Conservation (phyloP, 805 yeast genomes). For the Cyberlindnera veronae region DNA sequence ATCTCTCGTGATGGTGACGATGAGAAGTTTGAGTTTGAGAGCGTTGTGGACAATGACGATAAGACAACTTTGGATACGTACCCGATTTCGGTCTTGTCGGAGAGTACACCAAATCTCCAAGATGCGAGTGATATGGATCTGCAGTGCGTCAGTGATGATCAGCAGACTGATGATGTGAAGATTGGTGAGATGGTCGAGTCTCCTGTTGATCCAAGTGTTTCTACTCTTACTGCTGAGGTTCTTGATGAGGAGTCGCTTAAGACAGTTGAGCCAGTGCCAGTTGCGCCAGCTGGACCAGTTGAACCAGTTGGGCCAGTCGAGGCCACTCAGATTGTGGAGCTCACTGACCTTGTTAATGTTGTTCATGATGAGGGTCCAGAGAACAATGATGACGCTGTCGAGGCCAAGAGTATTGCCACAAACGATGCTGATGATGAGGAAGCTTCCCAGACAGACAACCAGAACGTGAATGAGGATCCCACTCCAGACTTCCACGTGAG, state of each 20-base stretch:
- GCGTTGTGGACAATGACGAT: slow-evolving; percentile 6
- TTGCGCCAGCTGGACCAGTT: neutral
- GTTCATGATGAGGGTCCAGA: neutral
- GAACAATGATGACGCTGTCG: neutral
- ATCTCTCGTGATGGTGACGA: slow-evolving; percentile 15
- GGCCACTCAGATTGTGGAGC: no score
- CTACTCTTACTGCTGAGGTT: slow-evolving; percentile 1
- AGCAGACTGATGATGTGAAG: neutral
- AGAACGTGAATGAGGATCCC: no score
- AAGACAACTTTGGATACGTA: slow-evolving; percentile 15
- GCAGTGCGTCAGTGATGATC: no score
- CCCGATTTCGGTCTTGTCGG: slow-evolving; percentile 18
- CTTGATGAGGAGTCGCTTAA: no score
- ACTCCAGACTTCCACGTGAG: neutral
- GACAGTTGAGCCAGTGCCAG: neutral
- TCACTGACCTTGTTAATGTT: neutral
- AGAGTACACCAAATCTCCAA: slow-evolving; percentile 14
- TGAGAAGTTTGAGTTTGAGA: slow-evolving; percentile 17
- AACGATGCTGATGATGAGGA: slow-evolving; percentile 1
- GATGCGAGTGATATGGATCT: no score
- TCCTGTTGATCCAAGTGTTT: neutral
- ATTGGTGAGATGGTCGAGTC: neutral
- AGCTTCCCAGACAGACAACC: neutral
- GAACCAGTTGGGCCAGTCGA: no score
- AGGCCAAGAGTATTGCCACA: no score